These are phyloP conservation scores for Verticillium zaregamsianum DNA, from an alignment of 2,329 filamentous ascomycete genomes.

Conservation along the genomic window DNA sequence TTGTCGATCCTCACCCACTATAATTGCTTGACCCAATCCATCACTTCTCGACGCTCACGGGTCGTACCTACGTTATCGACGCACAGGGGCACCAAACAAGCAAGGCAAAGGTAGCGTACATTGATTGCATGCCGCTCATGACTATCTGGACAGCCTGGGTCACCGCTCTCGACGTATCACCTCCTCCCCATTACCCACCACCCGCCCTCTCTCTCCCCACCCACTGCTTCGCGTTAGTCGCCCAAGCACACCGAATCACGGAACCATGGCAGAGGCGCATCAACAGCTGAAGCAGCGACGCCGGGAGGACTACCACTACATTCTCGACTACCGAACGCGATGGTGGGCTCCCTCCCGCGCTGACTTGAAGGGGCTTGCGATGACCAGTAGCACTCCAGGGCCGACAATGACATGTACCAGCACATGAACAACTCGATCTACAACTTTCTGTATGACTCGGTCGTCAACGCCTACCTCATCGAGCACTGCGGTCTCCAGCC, in stretches of 20 bases:
- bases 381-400: conserved; percentile 45
- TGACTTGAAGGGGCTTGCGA: conserved; percentile 1
- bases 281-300: conserved; percentile 53
- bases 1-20: background rate
- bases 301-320: conserved; percentile 71
- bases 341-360: conserved; percentile 51
- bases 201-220: background rate
- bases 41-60: background rate
- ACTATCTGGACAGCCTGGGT: background rate
- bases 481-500: conserved; percentile 71
- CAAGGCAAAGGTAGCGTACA: background rate
- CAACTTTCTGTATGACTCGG: conserved; percentile 83
- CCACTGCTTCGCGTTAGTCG: background rate
- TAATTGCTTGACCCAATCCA: background rate
- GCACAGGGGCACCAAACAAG: background rate
- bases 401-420: conserved; percentile 91
- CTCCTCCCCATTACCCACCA: background rate
- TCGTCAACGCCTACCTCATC: conserved; percentile 87
- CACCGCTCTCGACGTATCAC: background rate
- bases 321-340: conserved; percentile 79
- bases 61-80: background rate
- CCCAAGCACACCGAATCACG: background rate
- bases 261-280: background rate
- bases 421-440: conserved; percentile 93
- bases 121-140: background rate